These are phyloP conservation scores for Ogataea nitratoaversa DNA, from an alignment of 805 yeast species.

Conservation along the genomic window DNA sequence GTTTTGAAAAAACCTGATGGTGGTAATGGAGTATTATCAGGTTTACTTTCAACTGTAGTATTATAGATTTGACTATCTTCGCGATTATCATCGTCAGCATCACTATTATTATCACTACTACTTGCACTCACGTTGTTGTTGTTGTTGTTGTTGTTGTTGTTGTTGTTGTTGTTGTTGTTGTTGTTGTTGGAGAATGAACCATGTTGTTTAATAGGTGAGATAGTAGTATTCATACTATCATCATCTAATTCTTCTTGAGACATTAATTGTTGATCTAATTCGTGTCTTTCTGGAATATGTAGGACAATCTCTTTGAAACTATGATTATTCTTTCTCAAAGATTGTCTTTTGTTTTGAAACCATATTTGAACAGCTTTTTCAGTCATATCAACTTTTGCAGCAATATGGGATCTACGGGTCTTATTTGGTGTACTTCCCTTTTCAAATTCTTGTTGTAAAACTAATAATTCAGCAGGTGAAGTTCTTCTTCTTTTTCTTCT, in stretches of 20 bases:
- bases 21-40: constrained; percentile 12
- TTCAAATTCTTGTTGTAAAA: constrained; percentile 76
- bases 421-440: constrained; percentile 79
- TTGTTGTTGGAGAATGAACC: too few relatives aligned
- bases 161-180: too few relatives aligned
- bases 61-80: neutral
- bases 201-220: neutral
- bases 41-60: neutral
- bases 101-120: neutral
- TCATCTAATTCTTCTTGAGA: constrained; percentile 13
- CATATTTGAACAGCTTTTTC: constrained; percentile 97
- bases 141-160: too few relatives aligned
- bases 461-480: constrained; percentile 76
- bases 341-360: constrained; percentile 95
- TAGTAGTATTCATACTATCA: constrained; percentile 1
- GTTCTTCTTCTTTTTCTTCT: constrained; percentile 95
- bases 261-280: constrained; percentile 22
- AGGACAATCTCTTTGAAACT: constrained; percentile 29
- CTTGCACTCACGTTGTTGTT: too few relatives aligned
- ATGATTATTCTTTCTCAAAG: constrained; percentile 48
- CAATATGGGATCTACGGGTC: constrained; percentile 70
- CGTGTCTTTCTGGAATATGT: constrained; percentile 23
- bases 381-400: constrained; percentile 82
- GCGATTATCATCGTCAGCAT: neutral
- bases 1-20: constrained; percentile 25